Evolutionary conservation across 257 asterid genomes (phyloP).

Genomic region (Capsicum rhomboideum): DNA sequence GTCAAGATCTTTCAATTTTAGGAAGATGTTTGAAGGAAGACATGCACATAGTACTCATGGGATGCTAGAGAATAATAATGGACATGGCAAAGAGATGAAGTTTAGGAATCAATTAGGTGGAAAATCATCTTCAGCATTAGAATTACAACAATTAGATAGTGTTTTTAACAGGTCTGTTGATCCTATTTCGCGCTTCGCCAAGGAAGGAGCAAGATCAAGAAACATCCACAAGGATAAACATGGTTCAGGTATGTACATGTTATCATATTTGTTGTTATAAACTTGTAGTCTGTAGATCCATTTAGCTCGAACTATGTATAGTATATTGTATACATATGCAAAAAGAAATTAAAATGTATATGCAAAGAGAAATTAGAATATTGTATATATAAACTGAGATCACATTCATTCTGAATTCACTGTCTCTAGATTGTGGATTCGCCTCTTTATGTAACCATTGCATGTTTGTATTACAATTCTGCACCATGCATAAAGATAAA

Average conservation of each 20-base stretch:
- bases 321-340: neutral
- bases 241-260: constrained; percentile 22
- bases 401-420: neutral
- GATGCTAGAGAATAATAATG: constrained; percentile 19
- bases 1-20: constrained; percentile 40
- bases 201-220: constrained; percentile 11
- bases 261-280: neutral
- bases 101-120: constrained; percentile 11
- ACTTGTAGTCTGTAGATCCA: neutral
- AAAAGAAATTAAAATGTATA: neutral
- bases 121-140: constrained; percentile 4
- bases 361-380: too few relatives aligned
- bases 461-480: neutral
- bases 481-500: constrained; percentile 18
- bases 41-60: constrained; percentile 15
- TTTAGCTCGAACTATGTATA: neutral
- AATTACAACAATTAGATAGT: constrained; percentile 9
- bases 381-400: neutral
- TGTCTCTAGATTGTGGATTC: neutral
- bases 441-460: neutral
- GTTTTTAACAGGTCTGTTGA: constrained; percentile 16
- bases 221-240: constrained; percentile 19
- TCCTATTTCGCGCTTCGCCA: constrained; percentile 14
- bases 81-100: constrained; percentile 21
- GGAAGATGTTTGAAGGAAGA: constrained; percentile 39